These are phyloP conservation scores for Volvariella volvacea DNA, from an alignment of 1,284 basidiomycete species.

Conservation along the genomic window DNA sequence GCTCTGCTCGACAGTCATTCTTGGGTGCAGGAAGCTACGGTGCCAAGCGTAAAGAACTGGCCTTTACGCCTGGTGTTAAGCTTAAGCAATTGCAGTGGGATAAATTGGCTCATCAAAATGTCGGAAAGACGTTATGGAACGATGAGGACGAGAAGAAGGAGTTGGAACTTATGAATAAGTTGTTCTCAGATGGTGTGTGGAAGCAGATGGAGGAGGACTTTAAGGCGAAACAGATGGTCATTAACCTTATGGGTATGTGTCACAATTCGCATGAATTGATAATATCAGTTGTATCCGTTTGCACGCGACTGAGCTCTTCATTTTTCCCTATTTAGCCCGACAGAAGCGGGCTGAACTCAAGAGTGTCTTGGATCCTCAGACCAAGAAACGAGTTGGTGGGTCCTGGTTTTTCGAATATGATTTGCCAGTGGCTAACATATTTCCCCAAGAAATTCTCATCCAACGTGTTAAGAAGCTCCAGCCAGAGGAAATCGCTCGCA, in stretches of 20 bases:
- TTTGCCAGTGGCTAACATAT: no score
- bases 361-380: conserved; percentile 86
- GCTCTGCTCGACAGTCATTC: conserved; percentile 54
- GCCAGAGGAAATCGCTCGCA: conserved; percentile 79
- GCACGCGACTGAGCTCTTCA: not conserved
- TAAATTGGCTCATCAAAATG: conserved; percentile 83
- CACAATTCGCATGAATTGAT: not conserved
- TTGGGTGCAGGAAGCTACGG: conserved; percentile 48
- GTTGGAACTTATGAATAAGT: conserved; percentile 70
- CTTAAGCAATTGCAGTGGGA: conserved; percentile 99
- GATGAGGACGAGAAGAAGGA: conserved; percentile 66
- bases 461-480: conserved; percentile 77
- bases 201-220: conserved; percentile 98
- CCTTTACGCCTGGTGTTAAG: conserved; percentile 79
- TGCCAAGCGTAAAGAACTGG: conserved; percentile 77
- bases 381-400: conserved; percentile 86
- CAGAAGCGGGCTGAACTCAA: conserved; percentile 82
- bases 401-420: conserved; percentile 11
- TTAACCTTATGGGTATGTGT: conserved; percentile 66
- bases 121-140: conserved; percentile 81
- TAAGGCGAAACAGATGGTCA: conserved; percentile 92
- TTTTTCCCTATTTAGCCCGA: conserved; percentile 39
- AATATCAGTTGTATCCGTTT: no score
- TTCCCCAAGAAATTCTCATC: conserved; percentile 92
- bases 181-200: conserved; percentile 86